Evolutionary conservation across 2,329 filamentous ascomycete genomes (phyloP).

Genomic region (Ambrosiella beaveri): DNA sequence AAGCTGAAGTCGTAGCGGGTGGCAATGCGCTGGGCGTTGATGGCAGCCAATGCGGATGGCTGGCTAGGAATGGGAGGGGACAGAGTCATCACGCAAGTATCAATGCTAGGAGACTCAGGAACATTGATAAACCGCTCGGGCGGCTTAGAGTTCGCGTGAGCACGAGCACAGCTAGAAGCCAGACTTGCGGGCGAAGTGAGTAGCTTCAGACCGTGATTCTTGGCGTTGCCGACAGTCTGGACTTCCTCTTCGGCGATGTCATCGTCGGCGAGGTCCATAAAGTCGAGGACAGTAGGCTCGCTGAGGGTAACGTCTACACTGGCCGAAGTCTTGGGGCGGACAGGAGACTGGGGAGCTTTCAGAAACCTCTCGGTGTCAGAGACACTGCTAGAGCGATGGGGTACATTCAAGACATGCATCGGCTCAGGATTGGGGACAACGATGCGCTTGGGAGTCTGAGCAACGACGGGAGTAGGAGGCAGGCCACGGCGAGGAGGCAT

Average conservation of each 20-base stretch:
- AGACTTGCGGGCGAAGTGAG: constrained; percentile 4
- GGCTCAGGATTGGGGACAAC: constrained; percentile 7
- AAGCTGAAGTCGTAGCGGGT: constrained; percentile 39
- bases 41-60: constrained; percentile 31
- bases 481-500: constrained; percentile 4
- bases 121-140: neutral
- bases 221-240: constrained; percentile 3
- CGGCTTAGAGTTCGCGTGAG: constrained; percentile 5
- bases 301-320: constrained; percentile 21
- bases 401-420: neutral
- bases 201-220: neutral
- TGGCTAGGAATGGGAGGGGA: constrained; percentile 27
- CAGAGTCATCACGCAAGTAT: constrained; percentile 25
- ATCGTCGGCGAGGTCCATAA: constrained; percentile 37
- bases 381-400: constrained; percentile 8
- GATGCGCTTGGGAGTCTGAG: neutral
- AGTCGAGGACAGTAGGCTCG: constrained; percentile 37
- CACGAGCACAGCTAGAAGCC: constrained; percentile 3
- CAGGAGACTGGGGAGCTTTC: neutral
- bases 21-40: constrained; percentile 38
- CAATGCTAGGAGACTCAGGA: constrained; percentile 13
- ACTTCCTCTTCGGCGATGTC: constrained; percentile 34
- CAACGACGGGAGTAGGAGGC: neutral
- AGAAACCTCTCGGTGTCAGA: constrained; percentile 5
- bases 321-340: constrained; percentile 8